Evolutionary conservation across 2,329 filamentous ascomycete genomes (phyloP).

Genomic region (Ascosphaera apis): DNA sequence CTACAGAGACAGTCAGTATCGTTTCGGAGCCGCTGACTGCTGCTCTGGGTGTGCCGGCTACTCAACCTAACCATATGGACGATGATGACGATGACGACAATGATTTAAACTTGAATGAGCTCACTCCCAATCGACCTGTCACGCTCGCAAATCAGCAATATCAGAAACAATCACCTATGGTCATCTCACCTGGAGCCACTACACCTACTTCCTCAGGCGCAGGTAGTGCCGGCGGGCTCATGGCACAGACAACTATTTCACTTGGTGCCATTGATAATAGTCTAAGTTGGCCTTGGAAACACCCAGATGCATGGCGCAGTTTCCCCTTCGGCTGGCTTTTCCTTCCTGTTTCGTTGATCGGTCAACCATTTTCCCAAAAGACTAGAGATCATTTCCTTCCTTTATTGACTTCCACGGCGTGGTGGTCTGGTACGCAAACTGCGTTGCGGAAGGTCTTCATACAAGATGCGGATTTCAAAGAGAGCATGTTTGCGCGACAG

Average conservation of each 20-base stretch:
- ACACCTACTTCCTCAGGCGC: too few relatives aligned
- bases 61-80: slow-evolving; percentile 16
- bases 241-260: slow-evolving; percentile 37
- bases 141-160: slow-evolving; percentile 63
- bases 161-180: too few relatives aligned
- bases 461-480: slow-evolving; percentile 86
- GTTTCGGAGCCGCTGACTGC: slow-evolving; percentile 60
- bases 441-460: slow-evolving; percentile 72
- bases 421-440: slow-evolving; percentile 89
- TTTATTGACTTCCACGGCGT: slow-evolving; percentile 74
- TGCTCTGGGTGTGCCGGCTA: slow-evolving; percentile 19
- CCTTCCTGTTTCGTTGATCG: slow-evolving; percentile 84
- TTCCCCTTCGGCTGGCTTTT: slow-evolving; percentile 99
- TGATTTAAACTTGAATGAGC: too few relatives aligned
- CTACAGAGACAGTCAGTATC: slow-evolving; percentile 61
- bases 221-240: too few relatives aligned
- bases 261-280: slow-evolving; percentile 96
- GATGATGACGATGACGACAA: slow-evolving; percentile 25
- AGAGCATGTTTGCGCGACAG: slow-evolving; percentile 96
- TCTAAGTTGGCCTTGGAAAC: slow-evolving; percentile 96
- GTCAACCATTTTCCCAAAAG: slow-evolving; percentile 82
- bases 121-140: slow-evolving; percentile 46
- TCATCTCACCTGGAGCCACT: too few relatives aligned
- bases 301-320: slow-evolving; percentile 77
- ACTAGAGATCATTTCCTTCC: slow-evolving; percentile 92